These are phyloP conservation scores for Adansonia madagascariensis DNA, from an alignment of 441 rosid genomes.

Conservation along the genomic window DNA sequence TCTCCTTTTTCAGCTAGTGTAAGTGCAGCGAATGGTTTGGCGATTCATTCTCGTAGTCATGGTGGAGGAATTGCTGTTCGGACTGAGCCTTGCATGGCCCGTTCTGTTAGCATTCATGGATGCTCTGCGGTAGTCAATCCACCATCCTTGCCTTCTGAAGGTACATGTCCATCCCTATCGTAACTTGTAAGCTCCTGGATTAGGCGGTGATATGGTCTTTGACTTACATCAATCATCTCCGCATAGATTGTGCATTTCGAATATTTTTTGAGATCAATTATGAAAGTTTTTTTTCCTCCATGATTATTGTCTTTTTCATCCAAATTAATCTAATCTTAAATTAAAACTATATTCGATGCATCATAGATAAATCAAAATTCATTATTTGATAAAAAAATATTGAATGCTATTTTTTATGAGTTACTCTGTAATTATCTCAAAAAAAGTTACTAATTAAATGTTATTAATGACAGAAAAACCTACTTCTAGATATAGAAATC, in stretches of 20 bases:
- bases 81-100: constrained; percentile 79
- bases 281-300: not conserved
- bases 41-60: constrained; percentile 41
- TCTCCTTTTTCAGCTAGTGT: constrained; percentile 85
- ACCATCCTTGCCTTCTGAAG: constrained; percentile 50
- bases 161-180: constrained; percentile 33
- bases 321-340: constrained; percentile 7
- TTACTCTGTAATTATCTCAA: no score
- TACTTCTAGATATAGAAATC: no score
- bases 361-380: not conserved
- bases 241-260: no score
- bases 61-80: constrained; percentile 47
- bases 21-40: constrained; percentile 51
- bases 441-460: not conserved
- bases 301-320: not conserved
- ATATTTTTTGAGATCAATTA: no score
- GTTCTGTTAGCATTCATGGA: constrained; percentile 87
- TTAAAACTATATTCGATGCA: constrained; percentile 7
- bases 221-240: not conserved
- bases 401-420: no score
- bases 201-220: not conserved
- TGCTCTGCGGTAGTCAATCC: constrained; percentile 62
- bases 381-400: not conserved
- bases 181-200: not conserved
- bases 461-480: no score